A percentile compares a stretch with the other conserved stretches of the same genome.
phyloP scores from a whole-genome alignment of 176 grass and related monocot genomes.

The Zoysia japonica region DNA sequence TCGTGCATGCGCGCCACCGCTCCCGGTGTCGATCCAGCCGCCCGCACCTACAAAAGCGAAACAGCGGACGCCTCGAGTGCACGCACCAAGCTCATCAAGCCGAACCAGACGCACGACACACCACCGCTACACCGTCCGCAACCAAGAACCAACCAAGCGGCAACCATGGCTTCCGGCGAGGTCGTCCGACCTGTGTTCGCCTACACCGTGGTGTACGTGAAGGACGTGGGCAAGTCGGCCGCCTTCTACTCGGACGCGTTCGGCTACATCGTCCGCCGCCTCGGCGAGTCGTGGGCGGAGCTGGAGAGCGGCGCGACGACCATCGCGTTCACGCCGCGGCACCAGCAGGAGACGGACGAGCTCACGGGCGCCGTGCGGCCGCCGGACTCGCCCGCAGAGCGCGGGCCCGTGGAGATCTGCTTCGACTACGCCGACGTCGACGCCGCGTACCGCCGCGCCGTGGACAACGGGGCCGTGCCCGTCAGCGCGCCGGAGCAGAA shows the following conservation, averaged over 20 bases:
- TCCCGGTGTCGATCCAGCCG: not conserved
- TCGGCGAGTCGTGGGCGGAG: slow-evolving; percentile 83
- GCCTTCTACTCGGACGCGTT: slow-evolving; percentile 73
- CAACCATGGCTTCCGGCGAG: slow-evolving; percentile 44
- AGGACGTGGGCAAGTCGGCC: slow-evolving; percentile 57
- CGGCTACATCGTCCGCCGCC: slow-evolving; percentile 71
- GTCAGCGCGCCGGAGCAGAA: slow-evolving; percentile 72
- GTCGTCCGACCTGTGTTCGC: slow-evolving; percentile 41
- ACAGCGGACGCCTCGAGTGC: not conserved
- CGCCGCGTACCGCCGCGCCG: slow-evolving; percentile 57
- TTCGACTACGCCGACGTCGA: slow-evolving; percentile 86
- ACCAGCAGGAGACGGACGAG: slow-evolving; percentile 75
- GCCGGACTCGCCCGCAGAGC: slow-evolving; percentile 37
- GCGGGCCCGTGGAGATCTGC: slow-evolving; percentile 78
- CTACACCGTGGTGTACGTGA: slow-evolving; percentile 67
- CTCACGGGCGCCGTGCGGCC: slow-evolving; percentile 55
- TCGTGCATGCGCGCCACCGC: slow-evolving; percentile 58
- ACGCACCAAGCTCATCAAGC: not conserved
- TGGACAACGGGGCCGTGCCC: slow-evolving; percentile 56
- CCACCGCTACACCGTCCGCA: not conserved
- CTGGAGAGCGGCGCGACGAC: slow-evolving; percentile 79
- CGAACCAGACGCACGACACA: not conserved
- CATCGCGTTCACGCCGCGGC: slow-evolving; percentile 77
- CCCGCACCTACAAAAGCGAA: not conserved
- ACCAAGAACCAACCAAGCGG: not conserved